A percentile compares a stretch with the other conserved stretches of the same genome.
Conservation (phyloP, 2,329 filamentous ascomycete species). For the Arthroderma sp. region DNA sequence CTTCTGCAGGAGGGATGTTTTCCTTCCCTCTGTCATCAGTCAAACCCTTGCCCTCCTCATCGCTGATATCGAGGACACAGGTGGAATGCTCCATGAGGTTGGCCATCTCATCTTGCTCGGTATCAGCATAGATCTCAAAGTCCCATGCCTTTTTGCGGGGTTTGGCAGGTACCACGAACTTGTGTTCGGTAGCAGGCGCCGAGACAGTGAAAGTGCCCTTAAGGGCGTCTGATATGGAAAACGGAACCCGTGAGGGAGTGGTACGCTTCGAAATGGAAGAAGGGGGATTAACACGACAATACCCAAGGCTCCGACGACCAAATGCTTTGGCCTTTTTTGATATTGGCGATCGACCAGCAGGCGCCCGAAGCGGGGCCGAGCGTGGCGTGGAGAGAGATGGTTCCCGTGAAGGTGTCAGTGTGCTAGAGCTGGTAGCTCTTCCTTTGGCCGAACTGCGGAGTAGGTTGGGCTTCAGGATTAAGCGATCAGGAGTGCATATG, state of each 20-base stretch:
- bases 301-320: constrained; percentile 52
- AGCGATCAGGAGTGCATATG: neutral
- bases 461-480: neutral
- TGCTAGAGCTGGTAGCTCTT: too few relatives aligned
- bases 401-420: too few relatives aligned
- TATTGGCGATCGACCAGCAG: constrained; percentile 69
- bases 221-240: constrained; percentile 74
- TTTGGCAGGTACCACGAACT: constrained; percentile 41
- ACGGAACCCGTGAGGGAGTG: constrained; percentile 45
- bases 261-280: constrained; percentile 32
- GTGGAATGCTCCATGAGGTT: constrained; percentile 89
- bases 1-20: constrained; percentile 71
- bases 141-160: constrained; percentile 54
- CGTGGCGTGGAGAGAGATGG: constrained; percentile 18
- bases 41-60: constrained; percentile 57
- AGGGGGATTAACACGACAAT: constrained; percentile 59
- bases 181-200: constrained; percentile 10
- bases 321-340: constrained; percentile 54
- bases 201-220: constrained; percentile 52
- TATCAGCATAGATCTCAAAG: constrained; percentile 92
- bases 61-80: constrained; percentile 73
- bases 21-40: constrained; percentile 67
- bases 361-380: constrained; percentile 48
- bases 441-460: too few relatives aligned
- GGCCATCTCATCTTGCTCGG: constrained; percentile 75